Conservation (phyloP, 352 stramenopile species). For the Globisporangium spiculum region DNA sequence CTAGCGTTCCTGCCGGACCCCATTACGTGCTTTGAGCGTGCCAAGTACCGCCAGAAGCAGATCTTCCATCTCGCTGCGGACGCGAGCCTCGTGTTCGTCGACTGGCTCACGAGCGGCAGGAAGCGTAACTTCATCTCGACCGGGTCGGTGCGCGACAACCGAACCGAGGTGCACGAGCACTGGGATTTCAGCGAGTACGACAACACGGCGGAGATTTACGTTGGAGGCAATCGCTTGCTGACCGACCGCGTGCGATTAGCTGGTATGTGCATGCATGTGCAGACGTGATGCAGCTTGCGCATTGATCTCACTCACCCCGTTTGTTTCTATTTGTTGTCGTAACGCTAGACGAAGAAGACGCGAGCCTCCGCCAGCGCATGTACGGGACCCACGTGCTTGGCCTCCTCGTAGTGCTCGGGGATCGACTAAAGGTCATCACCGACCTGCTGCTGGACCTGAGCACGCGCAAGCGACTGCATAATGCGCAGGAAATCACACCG, state of each 20-base stretch:
- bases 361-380: conserved; percentile 72
- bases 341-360: conserved; percentile 58
- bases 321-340: background rate
- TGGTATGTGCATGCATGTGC: conserved; percentile 26
- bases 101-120: conserved; percentile 84
- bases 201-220: conserved; percentile 54
- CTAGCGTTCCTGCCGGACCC: conserved; percentile 76
- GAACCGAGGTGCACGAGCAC: conserved; percentile 68
- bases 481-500: conserved; percentile 65
- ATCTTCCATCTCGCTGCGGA: conserved; percentile 44
- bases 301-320: conserved; percentile 8
- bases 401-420: conserved; percentile 61
- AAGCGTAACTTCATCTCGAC: conserved; percentile 78
- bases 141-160: conserved; percentile 50
- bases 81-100: conserved; percentile 72
- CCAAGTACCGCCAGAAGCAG: conserved; percentile 70
- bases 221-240: conserved; percentile 49
- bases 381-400: conserved; percentile 71
- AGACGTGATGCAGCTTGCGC: background rate
- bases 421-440: conserved; percentile 48
- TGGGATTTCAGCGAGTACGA: conserved; percentile 83
- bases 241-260: conserved; percentile 65
- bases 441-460: conserved; percentile 59
- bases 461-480: conserved; percentile 72
- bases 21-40: conserved; percentile 75